These are phyloP conservation scores for Tuber microsphaerosporum DNA, from an alignment of 495 filamentous ascomycete species.

Conservation along the genomic window DNA sequence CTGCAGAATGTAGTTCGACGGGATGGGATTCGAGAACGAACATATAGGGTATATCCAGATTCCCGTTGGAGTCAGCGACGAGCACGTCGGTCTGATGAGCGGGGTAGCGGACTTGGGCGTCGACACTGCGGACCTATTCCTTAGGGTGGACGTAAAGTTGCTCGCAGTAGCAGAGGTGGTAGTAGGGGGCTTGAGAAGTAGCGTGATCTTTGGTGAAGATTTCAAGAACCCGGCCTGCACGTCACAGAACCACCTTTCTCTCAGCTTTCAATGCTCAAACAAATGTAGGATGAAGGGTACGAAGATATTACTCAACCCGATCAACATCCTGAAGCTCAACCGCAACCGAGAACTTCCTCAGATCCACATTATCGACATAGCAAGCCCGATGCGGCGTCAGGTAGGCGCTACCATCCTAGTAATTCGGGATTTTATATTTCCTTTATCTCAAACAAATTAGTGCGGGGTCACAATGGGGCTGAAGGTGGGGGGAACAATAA, in stretches of 20 bases:
- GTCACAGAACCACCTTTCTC: constrained; percentile 24
- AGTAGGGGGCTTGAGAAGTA: constrained; percentile 64
- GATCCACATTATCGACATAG: constrained; percentile 86
- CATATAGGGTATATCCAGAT: constrained; percentile 99
- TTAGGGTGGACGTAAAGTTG: constrained; percentile 44
- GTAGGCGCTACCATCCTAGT: constrained; percentile 93
- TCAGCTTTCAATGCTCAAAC: not conserved
- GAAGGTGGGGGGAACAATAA: constrained; percentile 3
- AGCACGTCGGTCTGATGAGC: constrained; percentile 47
- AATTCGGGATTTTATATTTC: constrained; percentile 89
- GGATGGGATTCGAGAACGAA: constrained; percentile 91
- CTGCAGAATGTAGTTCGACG: constrained; percentile 77
- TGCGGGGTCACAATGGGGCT: constrained; percentile 10
- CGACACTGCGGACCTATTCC: constrained; percentile 48
- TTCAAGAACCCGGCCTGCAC: constrained; percentile 82
- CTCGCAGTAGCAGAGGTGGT: constrained; percentile 46
- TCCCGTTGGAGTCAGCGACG: constrained; percentile 51
- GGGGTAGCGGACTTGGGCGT: constrained; percentile 49
- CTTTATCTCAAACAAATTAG: constrained; percentile 46
- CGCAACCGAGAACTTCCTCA: constrained; percentile 74
- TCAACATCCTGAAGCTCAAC: constrained; percentile 89
- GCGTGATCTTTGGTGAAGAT: constrained; percentile 85
- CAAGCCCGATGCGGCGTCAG: constrained; percentile 89
- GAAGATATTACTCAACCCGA: constrained; percentile 80
- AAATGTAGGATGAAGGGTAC: constrained; percentile 12